Evolutionary conservation across 2,329 filamentous ascomycete species (phyloP), one percentile per base, ranked within the genome.

Genomic region (Venturiaceae sp.): DNA sequence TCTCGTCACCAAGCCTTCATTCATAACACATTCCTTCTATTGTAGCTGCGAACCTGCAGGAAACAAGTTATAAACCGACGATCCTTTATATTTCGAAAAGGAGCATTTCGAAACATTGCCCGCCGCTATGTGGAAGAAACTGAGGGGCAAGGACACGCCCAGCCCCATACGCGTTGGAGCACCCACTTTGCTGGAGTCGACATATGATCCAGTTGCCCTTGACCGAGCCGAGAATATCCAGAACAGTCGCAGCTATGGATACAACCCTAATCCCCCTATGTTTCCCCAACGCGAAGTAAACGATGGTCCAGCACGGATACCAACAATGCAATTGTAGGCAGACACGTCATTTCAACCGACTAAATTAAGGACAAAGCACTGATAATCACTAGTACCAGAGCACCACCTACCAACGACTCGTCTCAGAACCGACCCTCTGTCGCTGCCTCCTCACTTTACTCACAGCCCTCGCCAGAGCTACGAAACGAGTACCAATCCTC

Each of bases 381-480:
- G 44, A 50, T n/a, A 16, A 30, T 50, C 13, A 16, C 14, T 7
- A 50, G 44, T 50, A 28, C 44, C 44, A 30, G 44, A 30, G 11
- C 44, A 30, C 44, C 44, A 5, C 44, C 23, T 50, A 23, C 26
- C 23, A 50, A 50, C 19, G 30, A 50, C 14, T 11, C 8, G 13
- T 50, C 44, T 6, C 52, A 36, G n/a, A 21, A 53, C 60, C 69
- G 72, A n/a, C 63, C 75, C 6, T 41, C 52, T 9, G 16, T 55
- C 11, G 50, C 55, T 2, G 58, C 58, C 8, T 86, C 84, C 33
- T 86, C 85, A 16, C 64, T 84, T 52, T 86, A 87, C 67, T 83
- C 83, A 50, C 78, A 81, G 67, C 77, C 75, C 47, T 82, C 77
- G 61, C 77, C 77, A 14, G 64, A 62, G 21, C 19, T 50, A 6